phyloP scores from a whole-genome alignment of 306 rosid genomes.

The Quillaja saponaria region DNA sequence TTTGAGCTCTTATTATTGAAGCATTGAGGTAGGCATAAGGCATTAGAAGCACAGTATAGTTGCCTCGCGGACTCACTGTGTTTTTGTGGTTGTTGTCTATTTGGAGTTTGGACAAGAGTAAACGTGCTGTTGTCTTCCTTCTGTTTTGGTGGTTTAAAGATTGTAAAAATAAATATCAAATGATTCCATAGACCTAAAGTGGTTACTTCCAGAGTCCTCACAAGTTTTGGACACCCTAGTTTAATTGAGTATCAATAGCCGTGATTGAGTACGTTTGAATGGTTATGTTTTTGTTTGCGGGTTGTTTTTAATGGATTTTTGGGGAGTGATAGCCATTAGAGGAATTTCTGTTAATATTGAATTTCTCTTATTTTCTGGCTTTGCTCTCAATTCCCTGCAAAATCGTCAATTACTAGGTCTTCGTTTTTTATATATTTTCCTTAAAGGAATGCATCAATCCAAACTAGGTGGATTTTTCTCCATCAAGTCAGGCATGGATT shows the following conservation, averaged over 20 bases:
- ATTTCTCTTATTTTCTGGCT: too few species aligned
- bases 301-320: constrained; percentile 5
- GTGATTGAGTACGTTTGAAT: constrained; percentile 11
- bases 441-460: too few species aligned
- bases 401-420: too few species aligned
- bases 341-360: too few species aligned
- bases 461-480: too few species aligned
- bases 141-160: constrained; percentile 31
- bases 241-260: constrained; percentile 7
- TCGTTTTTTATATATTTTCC: too few species aligned
- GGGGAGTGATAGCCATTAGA: too few species aligned
- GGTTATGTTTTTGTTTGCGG: neutral
- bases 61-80: constrained; percentile 36
- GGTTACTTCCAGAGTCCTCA: constrained; percentile 10
- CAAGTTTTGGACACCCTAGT: constrained; percentile 19
- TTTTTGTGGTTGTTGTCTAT: constrained; percentile 28
- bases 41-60: constrained; percentile 39
- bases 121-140: constrained; percentile 26
- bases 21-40: constrained; percentile 44
- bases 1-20: constrained; percentile 26
- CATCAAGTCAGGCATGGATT: too few species aligned
- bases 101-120: constrained; percentile 15
- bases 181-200: constrained; percentile 28
- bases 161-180: constrained; percentile 38
- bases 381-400: too few species aligned